A percentile compares a stretch with the other conserved stretches of the same genome.
These are phyloP conservation scores for Kwoniella bestiolae DNA, from an alignment of 768 basidiomycete genomes.

Conservation along the genomic window DNA sequence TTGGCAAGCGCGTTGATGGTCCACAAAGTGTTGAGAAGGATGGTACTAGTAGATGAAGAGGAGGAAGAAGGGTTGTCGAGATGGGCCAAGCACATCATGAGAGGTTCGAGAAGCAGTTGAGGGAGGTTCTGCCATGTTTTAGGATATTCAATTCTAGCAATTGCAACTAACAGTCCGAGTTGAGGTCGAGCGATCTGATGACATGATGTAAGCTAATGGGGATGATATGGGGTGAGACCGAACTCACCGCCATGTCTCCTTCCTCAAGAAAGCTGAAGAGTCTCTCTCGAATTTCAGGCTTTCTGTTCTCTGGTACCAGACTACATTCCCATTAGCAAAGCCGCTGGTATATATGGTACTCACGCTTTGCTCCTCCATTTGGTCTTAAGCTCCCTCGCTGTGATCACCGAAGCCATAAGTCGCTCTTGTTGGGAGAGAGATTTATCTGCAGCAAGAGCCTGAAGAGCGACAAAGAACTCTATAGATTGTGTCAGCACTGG, in stretches of 20 bases:
- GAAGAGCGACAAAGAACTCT: constrained; percentile 52
- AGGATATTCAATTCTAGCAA: constrained; percentile 53
- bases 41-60: constrained; percentile 39
- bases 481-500: neutral
- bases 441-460: constrained; percentile 41
- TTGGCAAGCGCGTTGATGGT: constrained; percentile 56
- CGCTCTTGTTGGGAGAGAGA: constrained; percentile 45
- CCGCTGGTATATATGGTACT: constrained; percentile 6
- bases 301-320: constrained; percentile 49
- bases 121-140: constrained; percentile 47
- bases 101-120: constrained; percentile 48
- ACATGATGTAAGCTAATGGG: neutral
- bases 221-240: neutral
- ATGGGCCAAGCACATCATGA: constrained; percentile 46
- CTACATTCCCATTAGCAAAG: constrained; percentile 10
- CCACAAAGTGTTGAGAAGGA: constrained; percentile 54
- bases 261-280: constrained; percentile 55
- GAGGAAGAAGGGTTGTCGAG: constrained; percentile 21
- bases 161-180: constrained; percentile 45
- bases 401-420: constrained; percentile 48
- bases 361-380: constrained; percentile 57
- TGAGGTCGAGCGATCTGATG: constrained; percentile 55
- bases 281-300: constrained; percentile 48
- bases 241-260: constrained; percentile 41
- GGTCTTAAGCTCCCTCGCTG: constrained; percentile 54